These are phyloP conservation scores for Cladosporium halotolerans DNA, from an alignment of 2,329 filamentous ascomycete genomes.

Conservation along the genomic window DNA sequence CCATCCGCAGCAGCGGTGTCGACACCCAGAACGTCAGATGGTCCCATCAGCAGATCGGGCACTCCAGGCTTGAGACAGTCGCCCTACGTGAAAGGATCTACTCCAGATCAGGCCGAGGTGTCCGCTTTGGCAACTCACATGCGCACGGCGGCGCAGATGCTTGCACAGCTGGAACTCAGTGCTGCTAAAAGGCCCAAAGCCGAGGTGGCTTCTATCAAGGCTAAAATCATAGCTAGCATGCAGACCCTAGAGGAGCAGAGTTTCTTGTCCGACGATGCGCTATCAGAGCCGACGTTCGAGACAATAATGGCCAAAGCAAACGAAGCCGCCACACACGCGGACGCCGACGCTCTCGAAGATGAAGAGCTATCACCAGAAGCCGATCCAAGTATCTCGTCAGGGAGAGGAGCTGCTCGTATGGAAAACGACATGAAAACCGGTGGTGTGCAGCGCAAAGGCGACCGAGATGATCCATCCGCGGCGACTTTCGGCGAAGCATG, in stretches of 20 bases:
- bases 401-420: conserved; percentile 74
- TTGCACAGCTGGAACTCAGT: conserved; percentile 74
- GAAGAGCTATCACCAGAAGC: conserved; percentile 33
- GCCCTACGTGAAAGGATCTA: conserved; percentile 47
- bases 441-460: conserved; percentile 71
- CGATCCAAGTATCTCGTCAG: conserved; percentile 52
- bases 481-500: conserved; percentile 83
- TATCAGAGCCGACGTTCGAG: conserved; percentile 67
- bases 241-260: conserved; percentile 80
- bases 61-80: conserved; percentile 59
- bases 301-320: conserved; percentile 71
- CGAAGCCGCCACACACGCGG: conserved; percentile 44
- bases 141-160: conserved; percentile 80
- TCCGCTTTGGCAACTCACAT: conserved; percentile 80
- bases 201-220: conserved; percentile 76
- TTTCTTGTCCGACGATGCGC: conserved; percentile 66
- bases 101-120: conserved; percentile 68
- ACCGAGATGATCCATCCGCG: conserved; percentile 78
- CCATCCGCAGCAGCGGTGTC: conserved; percentile 55
- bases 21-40: conserved; percentile 64
- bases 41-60: conserved; percentile 60
- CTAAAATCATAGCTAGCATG: conserved; percentile 87
- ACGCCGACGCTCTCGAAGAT: conserved; percentile 51
- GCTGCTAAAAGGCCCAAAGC: conserved; percentile 72
- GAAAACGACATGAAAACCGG: conserved; percentile 85